These are phyloP conservation scores for Amorphotheca resinae DNA, from an alignment of 495 filamentous ascomycete genomes.

Conservation along the genomic window DNA sequence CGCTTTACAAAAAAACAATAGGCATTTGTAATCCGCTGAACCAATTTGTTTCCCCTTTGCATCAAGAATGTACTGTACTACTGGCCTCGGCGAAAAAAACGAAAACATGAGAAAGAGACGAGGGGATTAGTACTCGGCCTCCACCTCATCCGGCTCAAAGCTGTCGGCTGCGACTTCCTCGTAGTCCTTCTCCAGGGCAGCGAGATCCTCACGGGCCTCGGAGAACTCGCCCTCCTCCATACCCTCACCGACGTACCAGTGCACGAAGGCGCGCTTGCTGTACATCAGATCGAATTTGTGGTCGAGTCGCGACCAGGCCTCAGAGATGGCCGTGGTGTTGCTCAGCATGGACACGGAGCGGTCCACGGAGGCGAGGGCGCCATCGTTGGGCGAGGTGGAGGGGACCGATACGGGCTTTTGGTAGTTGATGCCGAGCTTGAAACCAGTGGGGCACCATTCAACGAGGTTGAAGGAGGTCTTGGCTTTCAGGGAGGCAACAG, in stretches of 20 bases:
- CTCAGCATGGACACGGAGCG: conserved; percentile 82
- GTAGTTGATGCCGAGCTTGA: conserved; percentile 93
- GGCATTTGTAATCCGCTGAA: not conserved
- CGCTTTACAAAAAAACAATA: not conserved
- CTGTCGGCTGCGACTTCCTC: conserved; percentile 78
- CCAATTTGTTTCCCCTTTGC: not conserved
- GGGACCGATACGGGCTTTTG: conserved; percentile 76
- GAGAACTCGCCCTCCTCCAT: conserved; percentile 95
- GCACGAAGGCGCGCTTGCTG: conserved; percentile 87
- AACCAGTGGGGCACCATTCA: conserved; percentile 93
- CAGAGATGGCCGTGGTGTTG: conserved; percentile 85
- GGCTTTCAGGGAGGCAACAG: conserved; percentile 71
- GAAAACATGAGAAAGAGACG: not conserved
- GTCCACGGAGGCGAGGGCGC: conserved; percentile 72
- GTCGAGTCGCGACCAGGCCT: conserved; percentile 80
- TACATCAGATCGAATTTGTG: conserved; percentile 98
- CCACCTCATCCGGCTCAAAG: conserved; percentile 45
- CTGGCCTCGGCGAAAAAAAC: too few relatives aligned
- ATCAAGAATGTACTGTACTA: too few relatives aligned
- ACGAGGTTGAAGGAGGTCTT: conserved; percentile 84
- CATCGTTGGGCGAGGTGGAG: conserved; percentile 35
- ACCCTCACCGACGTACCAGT: conserved; percentile 93
- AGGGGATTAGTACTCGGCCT: conserved; percentile 50
- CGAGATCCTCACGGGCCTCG: conserved; percentile 81
- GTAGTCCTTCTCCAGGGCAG: conserved; percentile 83